Conservation (phyloP, 2,329 filamentous ascomycete genomes). For the Fusarium liriodendri region DNA sequence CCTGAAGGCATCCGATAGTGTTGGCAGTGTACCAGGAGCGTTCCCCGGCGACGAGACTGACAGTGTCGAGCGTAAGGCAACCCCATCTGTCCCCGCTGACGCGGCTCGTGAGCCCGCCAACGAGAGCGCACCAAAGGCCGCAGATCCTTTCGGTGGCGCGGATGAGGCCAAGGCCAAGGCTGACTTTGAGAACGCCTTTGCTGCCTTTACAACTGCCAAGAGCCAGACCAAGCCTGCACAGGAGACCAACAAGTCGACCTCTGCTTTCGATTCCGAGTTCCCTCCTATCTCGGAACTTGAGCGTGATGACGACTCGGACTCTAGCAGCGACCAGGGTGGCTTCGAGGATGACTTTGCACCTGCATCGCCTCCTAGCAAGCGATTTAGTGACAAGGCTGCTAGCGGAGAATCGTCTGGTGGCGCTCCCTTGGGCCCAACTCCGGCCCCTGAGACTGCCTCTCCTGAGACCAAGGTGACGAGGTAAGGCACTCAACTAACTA, state of each 20-base stretch:
- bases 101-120: slow-evolving; percentile 25
- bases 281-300: slow-evolving; percentile 92
- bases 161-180: slow-evolving; percentile 75
- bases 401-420: slow-evolving; percentile 25
- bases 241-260: slow-evolving; percentile 57
- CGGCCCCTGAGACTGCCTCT: slow-evolving; percentile 39
- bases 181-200: slow-evolving; percentile 88
- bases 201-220: slow-evolving; percentile 72
- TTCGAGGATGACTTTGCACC: slow-evolving; percentile 95
- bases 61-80: slow-evolving; percentile 47
- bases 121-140: slow-evolving; percentile 37
- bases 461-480: slow-evolving; percentile 39
- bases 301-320: slow-evolving; percentile 81
- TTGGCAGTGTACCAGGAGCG: slow-evolving; percentile 44
- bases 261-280: slow-evolving; percentile 80
- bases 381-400: slow-evolving; percentile 30
- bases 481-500: slow-evolving; percentile 29
- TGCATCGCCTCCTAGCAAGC: slow-evolving; percentile 59
- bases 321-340: slow-evolving; percentile 80
- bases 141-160: slow-evolving; percentile 64
- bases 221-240: slow-evolving; percentile 56
- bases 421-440: slow-evolving; percentile 27
- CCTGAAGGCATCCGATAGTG: slow-evolving; percentile 27
- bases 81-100: slow-evolving; percentile 47
- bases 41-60: slow-evolving; percentile 52